Conservation (phyloP, 306 rosid species). For the Herpetospermum pedunculosum region DNA sequence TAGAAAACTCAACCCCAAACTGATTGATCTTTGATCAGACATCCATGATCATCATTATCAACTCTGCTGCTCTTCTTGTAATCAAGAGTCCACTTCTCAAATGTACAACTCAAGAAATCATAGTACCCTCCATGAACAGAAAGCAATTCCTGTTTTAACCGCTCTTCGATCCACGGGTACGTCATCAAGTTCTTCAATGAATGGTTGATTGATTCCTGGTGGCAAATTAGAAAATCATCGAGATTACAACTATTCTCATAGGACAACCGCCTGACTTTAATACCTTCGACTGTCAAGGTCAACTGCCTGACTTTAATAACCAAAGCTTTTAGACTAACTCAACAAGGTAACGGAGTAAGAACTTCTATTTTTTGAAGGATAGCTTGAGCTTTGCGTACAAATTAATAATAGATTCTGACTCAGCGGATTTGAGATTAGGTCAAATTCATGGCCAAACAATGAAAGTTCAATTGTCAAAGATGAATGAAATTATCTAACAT, state of each 20-base stretch:
- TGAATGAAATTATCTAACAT: too few species aligned
- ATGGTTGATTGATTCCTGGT: conserved; percentile 64
- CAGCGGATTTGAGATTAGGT: too few species aligned
- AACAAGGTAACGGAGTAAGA: not conserved
- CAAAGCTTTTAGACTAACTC: not conserved
- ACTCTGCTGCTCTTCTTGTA: conserved; percentile 11
- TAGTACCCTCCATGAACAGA: conserved; percentile 72
- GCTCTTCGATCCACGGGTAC: conserved; percentile 81
- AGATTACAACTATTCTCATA: too few species aligned
- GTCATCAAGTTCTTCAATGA: conserved; percentile 63
- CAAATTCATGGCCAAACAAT: too few species aligned
- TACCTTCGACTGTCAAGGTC: too few species aligned
- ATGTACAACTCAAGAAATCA: conserved; percentile 58
- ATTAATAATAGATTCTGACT: too few species aligned
- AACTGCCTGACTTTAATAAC: too few species aligned
- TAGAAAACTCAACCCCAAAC: not conserved
- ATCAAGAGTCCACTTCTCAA: conserved; percentile 92
- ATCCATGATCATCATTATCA: not conserved
- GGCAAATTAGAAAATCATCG: conserved; percentile 3
- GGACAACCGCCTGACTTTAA: too few species aligned
- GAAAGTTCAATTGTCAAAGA: too few species aligned
- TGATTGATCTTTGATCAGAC: not conserved
- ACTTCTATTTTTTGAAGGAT: not conserved
- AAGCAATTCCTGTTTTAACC: conserved; percentile 37
- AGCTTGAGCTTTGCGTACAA: not conserved